Conservation (phyloP, 805 yeast genomes). For the Saccharomycopsis vini region DNA sequence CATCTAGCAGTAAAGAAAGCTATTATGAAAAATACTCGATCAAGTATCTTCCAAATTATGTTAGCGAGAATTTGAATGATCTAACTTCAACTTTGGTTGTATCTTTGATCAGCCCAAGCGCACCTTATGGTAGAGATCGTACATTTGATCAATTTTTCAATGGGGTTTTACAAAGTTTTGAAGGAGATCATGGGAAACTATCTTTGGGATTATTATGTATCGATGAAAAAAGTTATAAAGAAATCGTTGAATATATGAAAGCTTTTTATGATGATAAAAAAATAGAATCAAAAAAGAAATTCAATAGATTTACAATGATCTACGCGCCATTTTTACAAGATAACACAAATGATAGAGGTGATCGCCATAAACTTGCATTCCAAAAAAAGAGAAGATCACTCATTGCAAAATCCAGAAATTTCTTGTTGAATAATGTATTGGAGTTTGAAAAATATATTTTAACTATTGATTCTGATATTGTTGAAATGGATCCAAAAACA, state of each 20-base stretch:
- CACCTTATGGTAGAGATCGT: constrained; percentile 31
- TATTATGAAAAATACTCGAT: constrained; percentile 5
- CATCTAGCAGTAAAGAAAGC: not conserved
- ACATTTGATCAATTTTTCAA: constrained; percentile 28
- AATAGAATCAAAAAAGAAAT: constrained; percentile 1
- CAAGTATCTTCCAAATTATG: constrained; percentile 12
- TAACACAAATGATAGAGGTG: constrained; percentile 6
- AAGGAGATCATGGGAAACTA: constrained; percentile 21
- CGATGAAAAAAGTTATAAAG: constrained; percentile 2
- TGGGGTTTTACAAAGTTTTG: constrained; percentile 25
- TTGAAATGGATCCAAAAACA: constrained; percentile 22
- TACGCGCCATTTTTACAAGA: constrained; percentile 17
- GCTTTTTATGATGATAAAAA: constrained; percentile 7
- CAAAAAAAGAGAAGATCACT: constrained; percentile 26
- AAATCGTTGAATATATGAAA: constrained; percentile 6
- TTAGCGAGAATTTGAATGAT: not conserved
- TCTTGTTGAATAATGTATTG: constrained; percentile 22
- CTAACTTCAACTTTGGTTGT: constrained; percentile 7
- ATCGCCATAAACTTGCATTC: constrained; percentile 16
- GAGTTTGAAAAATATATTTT: constrained; percentile 24
- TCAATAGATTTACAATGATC: constrained; percentile 13
- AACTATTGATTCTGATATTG: constrained; percentile 28
- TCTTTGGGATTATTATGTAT: constrained; percentile 22
- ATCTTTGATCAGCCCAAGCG: constrained; percentile 8
- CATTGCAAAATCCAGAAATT: constrained; percentile 26